Evolutionary conservation across 306 rosid species (phyloP).

Genomic region (Crataegus laevigata): DNA sequence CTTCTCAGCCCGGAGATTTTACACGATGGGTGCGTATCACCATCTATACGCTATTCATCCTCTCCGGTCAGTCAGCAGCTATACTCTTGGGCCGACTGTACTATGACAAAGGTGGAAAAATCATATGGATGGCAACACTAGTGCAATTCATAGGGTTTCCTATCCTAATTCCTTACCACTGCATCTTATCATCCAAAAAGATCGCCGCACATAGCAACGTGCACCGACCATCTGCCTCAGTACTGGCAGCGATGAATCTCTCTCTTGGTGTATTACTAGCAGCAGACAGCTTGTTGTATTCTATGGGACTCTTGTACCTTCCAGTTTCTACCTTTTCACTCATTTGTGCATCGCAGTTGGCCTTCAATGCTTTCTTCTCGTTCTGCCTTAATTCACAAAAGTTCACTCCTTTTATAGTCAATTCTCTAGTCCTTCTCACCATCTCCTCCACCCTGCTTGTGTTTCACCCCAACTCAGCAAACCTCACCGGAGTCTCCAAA

Average conservation of each 20-base stretch:
- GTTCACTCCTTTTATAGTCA: constrained; percentile 39
- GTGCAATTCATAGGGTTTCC: constrained; percentile 34
- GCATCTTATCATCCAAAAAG: constrained; percentile 1
- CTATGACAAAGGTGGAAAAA: constrained; percentile 38
- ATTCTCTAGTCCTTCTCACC: constrained; percentile 47
- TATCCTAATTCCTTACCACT: constrained; percentile 29
- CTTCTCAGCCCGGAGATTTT: background rate
- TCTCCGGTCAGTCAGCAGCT: constrained; percentile 30
- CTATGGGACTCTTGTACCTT: constrained; percentile 41
- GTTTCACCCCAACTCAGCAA: constrained; percentile 18
- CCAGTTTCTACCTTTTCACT: constrained; percentile 52
- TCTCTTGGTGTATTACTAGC: constrained; percentile 32
- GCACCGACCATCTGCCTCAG: constrained; percentile 10
- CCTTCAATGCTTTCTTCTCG: constrained; percentile 49
- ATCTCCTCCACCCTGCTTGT: constrained; percentile 42
- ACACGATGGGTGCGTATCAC: constrained; percentile 6
- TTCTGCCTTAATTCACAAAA: constrained; percentile 43
- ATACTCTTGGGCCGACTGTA: constrained; percentile 36
- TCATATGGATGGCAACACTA: constrained; percentile 37
- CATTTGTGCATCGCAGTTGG: constrained; percentile 39
- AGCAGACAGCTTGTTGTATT: constrained; percentile 20
- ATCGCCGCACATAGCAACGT: background rate
- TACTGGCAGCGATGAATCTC: constrained; percentile 16
- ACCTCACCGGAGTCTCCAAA: constrained; percentile 14
- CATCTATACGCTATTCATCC: constrained; percentile 4